These are phyloP conservation scores for Raphanus raphanistrum DNA, from an alignment of 345 rosid species.

Conservation along the genomic window DNA sequence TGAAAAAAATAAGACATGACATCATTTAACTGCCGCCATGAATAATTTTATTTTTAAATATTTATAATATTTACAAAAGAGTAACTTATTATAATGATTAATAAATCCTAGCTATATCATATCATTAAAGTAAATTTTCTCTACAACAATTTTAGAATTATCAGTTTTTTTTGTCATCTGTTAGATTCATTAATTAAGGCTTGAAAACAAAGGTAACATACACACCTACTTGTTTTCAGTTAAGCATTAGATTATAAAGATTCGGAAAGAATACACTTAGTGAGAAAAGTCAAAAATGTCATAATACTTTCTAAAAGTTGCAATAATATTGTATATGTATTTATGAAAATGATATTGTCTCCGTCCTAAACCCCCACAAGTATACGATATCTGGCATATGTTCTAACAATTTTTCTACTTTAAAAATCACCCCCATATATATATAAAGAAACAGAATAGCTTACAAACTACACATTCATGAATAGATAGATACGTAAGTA, in stretches of 20 bases:
- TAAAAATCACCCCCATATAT: not conserved
- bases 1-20: no score
- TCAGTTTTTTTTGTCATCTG: no score
- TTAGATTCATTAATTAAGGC: no score
- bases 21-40: no score
- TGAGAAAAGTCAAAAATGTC: not conserved
- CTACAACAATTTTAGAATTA: no score
- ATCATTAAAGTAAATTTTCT: no score
- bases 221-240: not conserved
- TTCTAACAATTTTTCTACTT: constrained; percentile 1
- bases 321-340: not conserved
- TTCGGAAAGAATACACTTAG: constrained; percentile 25
- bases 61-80: no score
- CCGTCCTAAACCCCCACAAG: constrained; percentile 32
- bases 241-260: not conserved
- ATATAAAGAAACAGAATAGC: not conserved
- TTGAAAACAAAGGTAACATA: no score
- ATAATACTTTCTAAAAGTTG: constrained; percentile 24
- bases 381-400: constrained; percentile 28
- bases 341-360: constrained; percentile 16
- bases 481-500: not conserved
- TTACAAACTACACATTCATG: constrained; percentile 7
- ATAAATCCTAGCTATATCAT: no score
- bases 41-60: no score
- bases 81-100: no score